Percentiles rank a stretch among this genome's conserved stretches.
Evolutionary conservation across 495 filamentous ascomycete species (phyloP).

Genomic region (Hyaloscypha variabilis): DNA sequence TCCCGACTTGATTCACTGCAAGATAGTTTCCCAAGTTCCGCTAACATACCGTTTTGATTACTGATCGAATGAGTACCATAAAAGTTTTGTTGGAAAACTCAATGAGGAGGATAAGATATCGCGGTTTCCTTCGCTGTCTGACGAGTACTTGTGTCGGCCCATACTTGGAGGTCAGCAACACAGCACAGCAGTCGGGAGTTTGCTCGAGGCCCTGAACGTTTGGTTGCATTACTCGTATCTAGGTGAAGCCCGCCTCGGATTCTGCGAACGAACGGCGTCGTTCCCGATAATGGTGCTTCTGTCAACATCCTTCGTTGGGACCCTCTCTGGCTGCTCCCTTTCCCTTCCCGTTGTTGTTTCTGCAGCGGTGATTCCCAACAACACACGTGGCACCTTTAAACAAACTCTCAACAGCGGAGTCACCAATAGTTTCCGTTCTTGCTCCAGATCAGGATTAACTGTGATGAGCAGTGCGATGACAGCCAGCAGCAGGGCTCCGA

Average conservation of each 20-base stretch:
- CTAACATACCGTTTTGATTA: no score
- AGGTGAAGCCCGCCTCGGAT: background rate
- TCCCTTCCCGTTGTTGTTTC: background rate
- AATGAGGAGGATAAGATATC: no score
- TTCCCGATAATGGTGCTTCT: background rate
- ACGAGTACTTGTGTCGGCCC: no score
- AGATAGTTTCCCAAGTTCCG: no score
- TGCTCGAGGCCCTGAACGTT: no score
- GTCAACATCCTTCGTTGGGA: background rate
- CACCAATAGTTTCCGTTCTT: background rate
- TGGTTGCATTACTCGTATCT: no score
- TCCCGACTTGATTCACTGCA: no score
- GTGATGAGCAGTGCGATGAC: conserved; percentile 4
- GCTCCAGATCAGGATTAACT: background rate
- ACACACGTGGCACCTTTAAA: background rate
- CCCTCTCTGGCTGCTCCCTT: background rate
- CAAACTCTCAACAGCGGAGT: background rate
- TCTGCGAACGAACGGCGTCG: background rate
- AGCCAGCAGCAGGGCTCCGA: background rate
- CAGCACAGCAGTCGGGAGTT: no score
- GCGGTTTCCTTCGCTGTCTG: no score
- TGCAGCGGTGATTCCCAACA: background rate
- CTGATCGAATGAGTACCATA: no score
- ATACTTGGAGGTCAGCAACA: no score
- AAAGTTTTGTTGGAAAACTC: no score